These are phyloP conservation scores for Hanseniaspora jakobsenii DNA, from an alignment of 805 yeast genomes.

Conservation along the genomic window DNA sequence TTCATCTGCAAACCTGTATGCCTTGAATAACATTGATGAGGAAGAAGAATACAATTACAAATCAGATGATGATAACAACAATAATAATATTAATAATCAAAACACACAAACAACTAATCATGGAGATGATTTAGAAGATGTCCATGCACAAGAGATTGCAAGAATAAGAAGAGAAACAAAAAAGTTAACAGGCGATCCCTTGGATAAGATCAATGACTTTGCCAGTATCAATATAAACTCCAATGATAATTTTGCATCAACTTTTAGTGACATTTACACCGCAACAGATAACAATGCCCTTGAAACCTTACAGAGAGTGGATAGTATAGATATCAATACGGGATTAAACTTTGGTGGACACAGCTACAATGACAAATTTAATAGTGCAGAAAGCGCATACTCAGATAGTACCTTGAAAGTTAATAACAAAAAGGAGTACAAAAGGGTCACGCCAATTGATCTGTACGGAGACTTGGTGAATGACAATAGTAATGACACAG, in stretches of 20 bases:
- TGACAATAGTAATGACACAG: no score
- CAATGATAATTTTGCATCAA: no score
- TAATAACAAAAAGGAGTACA: not conserved
- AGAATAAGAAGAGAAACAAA: constrained; percentile 3
- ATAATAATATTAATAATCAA: no score
- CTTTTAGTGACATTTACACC: no score
- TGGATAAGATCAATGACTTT: no score
- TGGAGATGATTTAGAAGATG: constrained; percentile 16
- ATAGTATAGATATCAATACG: constrained; percentile 11
- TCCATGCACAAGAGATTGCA: constrained; percentile 18
- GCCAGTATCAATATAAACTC: no score
- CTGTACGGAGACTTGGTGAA: not conserved
- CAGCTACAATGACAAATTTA: no score
- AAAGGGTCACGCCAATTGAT: constrained; percentile 3
- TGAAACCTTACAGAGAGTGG: constrained; percentile 1
- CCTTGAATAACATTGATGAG: not conserved
- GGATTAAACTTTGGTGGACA: not conserved
- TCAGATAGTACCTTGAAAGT: constrained; percentile 5
- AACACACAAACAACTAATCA: no score
- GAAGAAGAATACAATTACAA: no score
- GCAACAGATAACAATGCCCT: no score
- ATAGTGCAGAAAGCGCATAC: not conserved
- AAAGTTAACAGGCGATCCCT: not conserved
- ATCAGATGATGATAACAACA: no score
- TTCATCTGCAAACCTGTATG: constrained; percentile 5